These are phyloP conservation scores for Hypseocharis bilobata DNA, from an alignment of 441 rosid genomes.

Conservation along the genomic window DNA sequence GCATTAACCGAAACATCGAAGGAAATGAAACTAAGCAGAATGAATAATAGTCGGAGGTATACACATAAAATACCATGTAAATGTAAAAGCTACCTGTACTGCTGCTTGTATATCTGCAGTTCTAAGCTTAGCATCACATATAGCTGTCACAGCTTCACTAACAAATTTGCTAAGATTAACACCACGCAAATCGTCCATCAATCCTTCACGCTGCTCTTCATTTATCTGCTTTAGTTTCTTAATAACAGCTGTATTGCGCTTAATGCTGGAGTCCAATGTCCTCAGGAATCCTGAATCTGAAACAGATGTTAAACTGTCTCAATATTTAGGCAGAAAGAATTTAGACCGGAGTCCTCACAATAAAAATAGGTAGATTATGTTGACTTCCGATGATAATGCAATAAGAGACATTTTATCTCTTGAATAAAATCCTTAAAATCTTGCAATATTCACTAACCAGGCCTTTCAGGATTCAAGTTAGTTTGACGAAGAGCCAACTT, in stretches of 20 bases:
- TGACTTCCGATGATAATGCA: background rate
- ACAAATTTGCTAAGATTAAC: constrained; percentile 93
- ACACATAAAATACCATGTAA: background rate
- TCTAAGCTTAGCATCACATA: constrained; percentile 95
- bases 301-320: constrained; percentile 25
- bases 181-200: constrained; percentile 78
- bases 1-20: background rate
- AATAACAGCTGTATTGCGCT: constrained; percentile 80
- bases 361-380: background rate
- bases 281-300: constrained; percentile 79
- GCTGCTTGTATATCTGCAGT: constrained; percentile 90
- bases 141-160: constrained; percentile 89
- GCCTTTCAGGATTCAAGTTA: constrained; percentile 85
- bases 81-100: constrained; percentile 52
- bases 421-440: constrained; percentile 10
- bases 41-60: background rate
- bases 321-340: constrained; percentile 20
- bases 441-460: constrained; percentile 46
- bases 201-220: constrained; percentile 87
- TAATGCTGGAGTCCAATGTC: constrained; percentile 92
- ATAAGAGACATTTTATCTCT: background rate
- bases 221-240: constrained; percentile 90
- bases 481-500: constrained; percentile 83
- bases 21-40: background rate
- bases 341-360: background rate